Evolutionary conservation across 1,139 yeast species (phyloP).

Genomic region (Yamadazyma kanchanaburiensis): DNA sequence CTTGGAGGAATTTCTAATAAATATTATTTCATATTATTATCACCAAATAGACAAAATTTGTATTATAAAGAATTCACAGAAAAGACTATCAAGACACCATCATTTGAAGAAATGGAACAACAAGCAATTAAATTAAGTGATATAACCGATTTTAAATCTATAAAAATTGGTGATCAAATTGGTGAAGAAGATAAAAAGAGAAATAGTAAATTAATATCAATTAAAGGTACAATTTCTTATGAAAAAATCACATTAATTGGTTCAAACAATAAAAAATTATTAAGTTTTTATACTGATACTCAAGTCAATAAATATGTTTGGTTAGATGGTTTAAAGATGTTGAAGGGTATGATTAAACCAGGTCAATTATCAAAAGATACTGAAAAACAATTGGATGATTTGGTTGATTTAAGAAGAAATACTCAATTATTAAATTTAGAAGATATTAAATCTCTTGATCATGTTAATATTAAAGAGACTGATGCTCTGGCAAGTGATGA

Average conservation of each 20-base stretch:
- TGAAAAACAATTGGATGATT: conserved; percentile 50
- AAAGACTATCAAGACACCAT: conserved; percentile 48
- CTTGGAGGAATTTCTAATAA: conserved; percentile 11
- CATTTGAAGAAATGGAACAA: conserved; percentile 51
- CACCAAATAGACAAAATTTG: conserved; percentile 67
- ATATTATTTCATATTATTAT: conserved; percentile 58
- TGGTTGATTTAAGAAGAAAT: conserved; percentile 59
- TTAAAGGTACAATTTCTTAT: conserved; percentile 52
- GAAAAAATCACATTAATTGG: conserved; percentile 53
- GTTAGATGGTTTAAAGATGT: conserved; percentile 76
- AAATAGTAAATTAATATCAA: conserved; percentile 42
- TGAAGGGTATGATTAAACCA: conserved; percentile 34
- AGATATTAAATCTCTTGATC: conserved; percentile 20
- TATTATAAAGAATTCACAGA: conserved; percentile 59
- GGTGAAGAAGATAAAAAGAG: conserved; percentile 38
- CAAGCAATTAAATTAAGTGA: conserved; percentile 30
- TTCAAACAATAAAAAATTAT: conserved; percentile 34
- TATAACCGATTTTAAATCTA: conserved; percentile 40
- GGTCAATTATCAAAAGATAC: conserved; percentile 56
- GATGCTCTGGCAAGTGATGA: conserved; percentile 17
- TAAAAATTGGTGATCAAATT: conserved; percentile 39
- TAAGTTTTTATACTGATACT: conserved; percentile 69
- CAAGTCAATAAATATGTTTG: conserved; percentile 69
- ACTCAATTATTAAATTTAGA: conserved; percentile 63
- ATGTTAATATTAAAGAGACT: conserved; percentile 10